phyloP scores from a whole-genome alignment of 306 rosid species.

The Dryas alaskensis region DNA sequence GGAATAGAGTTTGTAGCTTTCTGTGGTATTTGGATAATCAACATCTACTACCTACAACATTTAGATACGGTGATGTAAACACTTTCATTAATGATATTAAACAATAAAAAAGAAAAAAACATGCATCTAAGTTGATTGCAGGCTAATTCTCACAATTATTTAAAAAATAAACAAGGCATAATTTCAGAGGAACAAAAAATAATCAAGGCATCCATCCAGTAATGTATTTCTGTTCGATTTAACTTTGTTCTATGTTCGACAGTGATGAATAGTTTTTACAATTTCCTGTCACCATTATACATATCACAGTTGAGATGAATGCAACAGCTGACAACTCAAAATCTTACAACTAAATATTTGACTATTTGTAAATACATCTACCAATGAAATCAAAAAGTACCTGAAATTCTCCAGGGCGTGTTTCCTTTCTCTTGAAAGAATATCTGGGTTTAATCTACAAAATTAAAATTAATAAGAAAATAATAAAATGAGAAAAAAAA shows the following conservation, averaged over 20 bases:
- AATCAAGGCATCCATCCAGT: not conserved
- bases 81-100: not conserved
- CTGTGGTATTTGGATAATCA: conserved; percentile 89
- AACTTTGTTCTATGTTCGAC: no score
- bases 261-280: not conserved
- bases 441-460: conserved; percentile 84
- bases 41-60: conserved; percentile 70
- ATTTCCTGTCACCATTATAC: not conserved
- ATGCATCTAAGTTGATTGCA: not conserved
- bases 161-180: not conserved
- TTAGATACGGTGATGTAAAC: conserved; percentile 20
- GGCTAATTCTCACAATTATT: not conserved
- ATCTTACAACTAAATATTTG: not conserved
- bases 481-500: conserved; percentile 8
- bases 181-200: not conserved
- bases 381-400: conserved; percentile 37
- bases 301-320: not conserved
- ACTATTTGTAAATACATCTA: conserved; percentile 2
- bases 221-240: no score
- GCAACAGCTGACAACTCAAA: not conserved
- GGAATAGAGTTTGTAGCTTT: conserved; percentile 86
- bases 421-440: conserved; percentile 94
- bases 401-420: conserved; percentile 95
- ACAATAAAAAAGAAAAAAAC: not conserved
- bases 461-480: conserved; percentile 6